A percentile compares a stretch with the other conserved stretches of the same genome.
Conservation (phyloP, 1,139 yeast genomes). For the Candida sanyaensis region DNA sequence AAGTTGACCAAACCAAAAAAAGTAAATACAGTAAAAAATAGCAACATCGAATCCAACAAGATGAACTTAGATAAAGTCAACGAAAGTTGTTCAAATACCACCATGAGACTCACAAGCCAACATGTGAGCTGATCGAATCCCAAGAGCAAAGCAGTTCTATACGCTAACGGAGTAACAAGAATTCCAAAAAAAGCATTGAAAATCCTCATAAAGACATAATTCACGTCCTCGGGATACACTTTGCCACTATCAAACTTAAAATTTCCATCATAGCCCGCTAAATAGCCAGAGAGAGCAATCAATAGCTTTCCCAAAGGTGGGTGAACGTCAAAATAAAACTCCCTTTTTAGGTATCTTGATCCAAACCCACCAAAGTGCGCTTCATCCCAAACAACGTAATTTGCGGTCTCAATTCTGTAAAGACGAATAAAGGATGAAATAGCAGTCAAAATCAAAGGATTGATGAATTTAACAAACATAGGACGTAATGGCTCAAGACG, state of each 20-base stretch:
- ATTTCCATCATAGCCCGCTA: constrained; percentile 68
- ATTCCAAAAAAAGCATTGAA: constrained; percentile 68
- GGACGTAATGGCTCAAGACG: constrained; percentile 6
- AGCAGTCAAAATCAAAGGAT: constrained; percentile 48
- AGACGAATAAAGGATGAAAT: constrained; percentile 70
- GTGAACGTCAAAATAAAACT: constrained; percentile 75
- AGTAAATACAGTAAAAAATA: constrained; percentile 69
- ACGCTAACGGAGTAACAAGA: constrained; percentile 64
- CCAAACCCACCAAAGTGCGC: constrained; percentile 83
- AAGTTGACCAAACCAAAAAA: constrained; percentile 57
- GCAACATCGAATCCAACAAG: constrained; percentile 68
- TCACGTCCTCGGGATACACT: constrained; percentile 53
- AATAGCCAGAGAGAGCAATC: constrained; percentile 64
- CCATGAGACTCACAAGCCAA: constrained; percentile 60
- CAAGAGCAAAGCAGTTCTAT: constrained; percentile 55
- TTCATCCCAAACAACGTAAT: constrained; percentile 91
- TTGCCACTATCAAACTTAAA: constrained; percentile 67
- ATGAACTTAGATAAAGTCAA: constrained; percentile 71
- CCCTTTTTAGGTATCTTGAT: constrained; percentile 61
- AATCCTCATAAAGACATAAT: constrained; percentile 61
- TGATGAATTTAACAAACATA: constrained; percentile 22
- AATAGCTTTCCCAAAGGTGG: constrained; percentile 78
- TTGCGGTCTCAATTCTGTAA: constrained; percentile 61
- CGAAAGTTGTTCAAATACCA: constrained; percentile 64
- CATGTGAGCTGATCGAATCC: constrained; percentile 48